Conservation (phyloP, 2,329 filamentous ascomycete genomes). For the Cercospora berteroae region DNA sequence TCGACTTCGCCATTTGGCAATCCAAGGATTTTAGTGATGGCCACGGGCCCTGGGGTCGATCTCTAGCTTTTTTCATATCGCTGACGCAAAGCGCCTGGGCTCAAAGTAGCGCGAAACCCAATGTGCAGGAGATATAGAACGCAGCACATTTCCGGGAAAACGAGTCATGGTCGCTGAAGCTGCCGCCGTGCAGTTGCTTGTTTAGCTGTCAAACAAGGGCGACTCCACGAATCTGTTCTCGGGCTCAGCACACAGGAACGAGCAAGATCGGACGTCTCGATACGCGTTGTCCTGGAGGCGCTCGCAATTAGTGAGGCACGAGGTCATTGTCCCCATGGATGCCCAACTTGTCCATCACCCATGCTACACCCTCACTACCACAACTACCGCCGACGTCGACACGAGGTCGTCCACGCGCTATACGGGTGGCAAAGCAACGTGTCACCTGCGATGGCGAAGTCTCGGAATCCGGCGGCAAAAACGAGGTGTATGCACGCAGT, state of each 20-base stretch:
- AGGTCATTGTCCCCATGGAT: not conserved
- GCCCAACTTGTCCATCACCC: not conserved
- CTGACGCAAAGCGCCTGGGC: not conserved
- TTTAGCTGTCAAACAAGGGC: not conserved
- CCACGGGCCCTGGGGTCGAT: not conserved
- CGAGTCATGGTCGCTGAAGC: not conserved
- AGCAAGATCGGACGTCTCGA: not conserved
- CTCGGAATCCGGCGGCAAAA: not conserved
- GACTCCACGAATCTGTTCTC: not conserved
- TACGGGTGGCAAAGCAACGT: not conserved
- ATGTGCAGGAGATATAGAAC: not conserved
- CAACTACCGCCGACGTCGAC: not conserved
- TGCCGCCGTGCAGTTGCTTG: not conserved
- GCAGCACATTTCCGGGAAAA: not conserved
- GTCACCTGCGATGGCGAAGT: not conserved
- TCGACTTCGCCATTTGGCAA: not conserved
- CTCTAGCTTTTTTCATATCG: not conserved
- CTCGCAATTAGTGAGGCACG: not conserved
- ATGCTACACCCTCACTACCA: not conserved
- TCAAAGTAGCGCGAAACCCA: not conserved
- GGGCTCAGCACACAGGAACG: not conserved
- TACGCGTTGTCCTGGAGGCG: not conserved
- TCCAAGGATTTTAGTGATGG: not conserved
- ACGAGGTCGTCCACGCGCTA: not conserved
- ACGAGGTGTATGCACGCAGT: not conserved